These are phyloP conservation scores for Exidia glandulosa DNA, from an alignment of 768 basidiomycete species.

Conservation along the genomic window DNA sequence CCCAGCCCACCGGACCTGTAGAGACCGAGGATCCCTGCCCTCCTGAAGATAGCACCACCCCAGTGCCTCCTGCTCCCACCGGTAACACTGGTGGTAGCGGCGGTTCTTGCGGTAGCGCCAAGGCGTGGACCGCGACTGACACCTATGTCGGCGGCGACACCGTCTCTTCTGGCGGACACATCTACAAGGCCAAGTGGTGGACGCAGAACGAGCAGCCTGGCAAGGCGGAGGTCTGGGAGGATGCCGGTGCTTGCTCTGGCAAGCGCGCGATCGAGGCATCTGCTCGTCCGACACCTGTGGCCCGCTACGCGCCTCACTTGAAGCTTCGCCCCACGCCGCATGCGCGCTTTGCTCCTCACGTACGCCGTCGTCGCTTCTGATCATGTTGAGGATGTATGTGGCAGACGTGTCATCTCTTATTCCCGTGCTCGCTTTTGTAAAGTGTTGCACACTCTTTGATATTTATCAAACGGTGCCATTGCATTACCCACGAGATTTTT, in stretches of 20 bases:
- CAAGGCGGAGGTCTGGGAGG: not conserved
- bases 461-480: not conserved
- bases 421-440: not conserved
- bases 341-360: not conserved
- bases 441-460: not conserved
- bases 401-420: not conserved
- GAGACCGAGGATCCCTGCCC: not conserved
- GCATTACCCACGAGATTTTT: no score
- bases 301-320: not conserved
- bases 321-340: not conserved
- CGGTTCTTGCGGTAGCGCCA: not conserved
- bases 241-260: not conserved
- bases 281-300: not conserved
- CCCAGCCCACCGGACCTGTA: no score
- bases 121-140: not conserved
- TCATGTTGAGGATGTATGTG: not conserved
- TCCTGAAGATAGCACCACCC: not conserved
- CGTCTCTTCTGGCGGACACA: not conserved
- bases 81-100: no score
- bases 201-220: constrained; percentile 1
- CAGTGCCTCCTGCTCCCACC: not conserved
- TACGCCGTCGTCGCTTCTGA: not conserved
- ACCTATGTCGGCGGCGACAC: not conserved
- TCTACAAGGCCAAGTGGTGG: constrained; percentile 3
- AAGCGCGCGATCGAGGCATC: not conserved